Percentiles rank a stretch among this genome's conserved stretches.
These are phyloP conservation scores for Aspergillus hancockii DNA, from an alignment of 495 filamentous ascomycete species.

Conservation along the genomic window DNA sequence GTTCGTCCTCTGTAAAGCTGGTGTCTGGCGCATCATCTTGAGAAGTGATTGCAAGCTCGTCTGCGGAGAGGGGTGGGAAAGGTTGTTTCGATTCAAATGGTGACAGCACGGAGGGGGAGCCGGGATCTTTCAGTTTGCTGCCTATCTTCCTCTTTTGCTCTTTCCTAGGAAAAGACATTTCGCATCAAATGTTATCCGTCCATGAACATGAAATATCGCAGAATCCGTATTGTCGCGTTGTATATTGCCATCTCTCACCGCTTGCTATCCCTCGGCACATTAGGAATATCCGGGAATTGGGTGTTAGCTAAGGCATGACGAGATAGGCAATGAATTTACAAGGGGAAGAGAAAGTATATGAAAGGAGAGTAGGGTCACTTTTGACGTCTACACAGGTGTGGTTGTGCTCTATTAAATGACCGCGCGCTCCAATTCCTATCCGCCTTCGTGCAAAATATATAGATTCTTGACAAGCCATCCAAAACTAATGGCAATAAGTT, in stretches of 20 bases:
- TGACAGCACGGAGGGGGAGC: slow-evolving; percentile 10
- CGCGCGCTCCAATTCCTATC: too few species aligned
- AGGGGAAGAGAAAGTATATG: too few species aligned
- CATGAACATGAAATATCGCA: neutral
- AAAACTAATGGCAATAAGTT: too few species aligned
- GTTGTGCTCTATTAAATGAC: too few species aligned
- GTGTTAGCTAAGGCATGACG: too few species aligned
- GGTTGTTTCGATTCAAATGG: slow-evolving; percentile 40
- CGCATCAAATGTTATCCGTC: neutral
- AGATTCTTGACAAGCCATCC: too few species aligned
- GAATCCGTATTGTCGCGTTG: neutral
- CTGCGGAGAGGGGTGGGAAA: slow-evolving; percentile 38
- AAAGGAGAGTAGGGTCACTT: too few species aligned
- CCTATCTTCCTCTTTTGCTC: slow-evolving; percentile 16
- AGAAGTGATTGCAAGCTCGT: slow-evolving; percentile 26
- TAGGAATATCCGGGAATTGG: neutral
- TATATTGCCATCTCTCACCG: slow-evolving; percentile 12
- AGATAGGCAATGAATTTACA: too few species aligned
- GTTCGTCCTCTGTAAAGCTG: slow-evolving; percentile 15
- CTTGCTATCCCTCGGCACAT: neutral
- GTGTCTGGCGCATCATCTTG: slow-evolving; percentile 29
- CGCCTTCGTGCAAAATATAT: too few species aligned
- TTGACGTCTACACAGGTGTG: too few species aligned
- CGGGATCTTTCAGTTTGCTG: slow-evolving; percentile 8
- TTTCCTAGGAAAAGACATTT: slow-evolving; percentile 16